These are phyloP conservation scores for Clonostachys chloroleuca DNA, from an alignment of 2,329 filamentous ascomycete genomes.

Conservation along the genomic window DNA sequence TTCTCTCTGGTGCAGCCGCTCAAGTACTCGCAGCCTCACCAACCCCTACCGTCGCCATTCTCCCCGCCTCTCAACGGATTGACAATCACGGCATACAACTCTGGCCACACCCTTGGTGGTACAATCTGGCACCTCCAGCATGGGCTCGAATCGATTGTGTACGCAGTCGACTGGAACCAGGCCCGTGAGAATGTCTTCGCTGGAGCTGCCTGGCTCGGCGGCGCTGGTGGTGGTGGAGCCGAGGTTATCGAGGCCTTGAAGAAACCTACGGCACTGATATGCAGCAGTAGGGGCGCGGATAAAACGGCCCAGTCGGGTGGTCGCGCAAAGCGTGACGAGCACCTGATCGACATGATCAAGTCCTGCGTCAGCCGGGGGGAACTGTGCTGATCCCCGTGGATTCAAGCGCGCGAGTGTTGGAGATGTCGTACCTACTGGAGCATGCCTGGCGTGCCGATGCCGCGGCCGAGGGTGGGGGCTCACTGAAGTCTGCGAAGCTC, in stretches of 20 bases:
- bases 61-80: conserved; percentile 86
- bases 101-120: conserved; percentile 90
- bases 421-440: conserved; percentile 88
- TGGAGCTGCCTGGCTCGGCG: conserved; percentile 89
- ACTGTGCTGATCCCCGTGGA: conserved; percentile 93
- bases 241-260: conserved; percentile 92
- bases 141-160: conserved; percentile 93
- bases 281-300: conserved; percentile 79
- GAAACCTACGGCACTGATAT: conserved; percentile 90
- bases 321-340: conserved; percentile 78
- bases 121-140: conserved; percentile 99
- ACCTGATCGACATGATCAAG: conserved; percentile 77
- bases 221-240: conserved; percentile 72
- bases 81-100: conserved; percentile 94
- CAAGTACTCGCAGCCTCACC: conserved; percentile 95
- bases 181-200: conserved; percentile 93
- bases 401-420: conserved; percentile 89
- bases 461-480: conserved; percentile 43
- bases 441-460: conserved; percentile 78
- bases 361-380: conserved; percentile 76
- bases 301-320: conserved; percentile 66
- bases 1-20: conserved; percentile 87
- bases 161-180: conserved; percentile 97
- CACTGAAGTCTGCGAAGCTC: conserved; percentile 52
- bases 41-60: conserved; percentile 81